Evolutionary conservation across 768 basidiomycete species (phyloP), one percentile per base, ranked within the genome.

Genomic region (Lanmaoa pseudosensibilis): DNA sequence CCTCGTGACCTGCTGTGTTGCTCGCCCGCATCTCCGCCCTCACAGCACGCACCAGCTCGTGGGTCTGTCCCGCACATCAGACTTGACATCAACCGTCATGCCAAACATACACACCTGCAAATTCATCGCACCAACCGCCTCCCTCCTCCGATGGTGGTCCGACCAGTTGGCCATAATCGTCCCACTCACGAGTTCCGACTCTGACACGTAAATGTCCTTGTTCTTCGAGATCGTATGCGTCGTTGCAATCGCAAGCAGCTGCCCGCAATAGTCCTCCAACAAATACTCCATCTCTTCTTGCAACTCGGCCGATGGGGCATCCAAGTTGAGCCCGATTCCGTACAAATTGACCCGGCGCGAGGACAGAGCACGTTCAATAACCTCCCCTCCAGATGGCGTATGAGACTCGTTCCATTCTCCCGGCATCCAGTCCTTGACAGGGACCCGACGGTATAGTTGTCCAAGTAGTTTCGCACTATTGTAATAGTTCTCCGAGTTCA

Each of bases 91-190:
- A 0, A 0, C 39, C 40, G 3, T 16, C 51, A 13, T 39, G 1
- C 11, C 8, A 48, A 25, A 60, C 46, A 61, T 6, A 27, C 71
- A 34, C 52, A 75, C 77, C 75, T 78, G 77, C 23, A 79, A 32
- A 55, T 78, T 78, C 77, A 78, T 79, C 21, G 78, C 71, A 16
- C 64, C 44, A 5, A 76, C 72, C 2, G 74, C 74, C 45, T 78
- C 77, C 40, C 72, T 61, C 41, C 78, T 59, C 54, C 73, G 74
- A 32, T 73, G 72, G 57, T 76, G 78, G 61, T 78, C 77, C 8
- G 68, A 56, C 71, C 77, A 78, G 49, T 71, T 74, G 12, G 74
- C 77, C 64, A 77, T 74, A 25, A 78, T 79, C 21, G 78, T 78
- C 19, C 77, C 77, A 34, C 77, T 78, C 13, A 78, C 68, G 1